Evolutionary conservation across 805 yeast genomes (phyloP).

Genomic region (Pichia eremophila): DNA sequence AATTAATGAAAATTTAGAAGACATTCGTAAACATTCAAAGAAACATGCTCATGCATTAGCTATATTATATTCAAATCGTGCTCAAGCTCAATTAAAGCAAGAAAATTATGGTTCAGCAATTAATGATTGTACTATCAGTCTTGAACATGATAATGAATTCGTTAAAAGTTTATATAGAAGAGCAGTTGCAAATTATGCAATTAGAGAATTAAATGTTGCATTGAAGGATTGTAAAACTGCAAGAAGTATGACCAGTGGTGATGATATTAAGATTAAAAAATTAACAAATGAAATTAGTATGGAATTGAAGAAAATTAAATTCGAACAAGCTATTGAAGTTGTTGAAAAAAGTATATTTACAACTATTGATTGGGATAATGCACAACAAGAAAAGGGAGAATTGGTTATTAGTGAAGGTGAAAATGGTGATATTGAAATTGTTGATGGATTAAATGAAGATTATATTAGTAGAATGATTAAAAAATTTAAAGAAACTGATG

Average conservation of each 20-base stretch:
- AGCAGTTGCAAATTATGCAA: conserved; percentile 72
- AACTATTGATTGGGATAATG: conserved; percentile 40
- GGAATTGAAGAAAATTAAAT: conserved; percentile 63
- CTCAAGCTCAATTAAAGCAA: conserved; percentile 77
- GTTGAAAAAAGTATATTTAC: conserved; percentile 47
- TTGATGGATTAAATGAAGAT: conserved; percentile 32
- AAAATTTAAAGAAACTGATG: conserved; percentile 62
- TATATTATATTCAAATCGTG: conserved; percentile 73
- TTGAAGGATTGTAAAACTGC: conserved; percentile 58
- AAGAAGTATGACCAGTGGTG: conserved; percentile 45
- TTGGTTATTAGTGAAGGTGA: conserved; percentile 28
- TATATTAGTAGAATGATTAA: conserved; percentile 60
- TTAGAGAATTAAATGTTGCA: conserved; percentile 68
- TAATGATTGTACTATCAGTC: conserved; percentile 64
- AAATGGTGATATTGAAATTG: conserved; percentile 21
- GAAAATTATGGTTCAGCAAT: conserved; percentile 85
- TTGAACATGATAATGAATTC: conserved; percentile 56
- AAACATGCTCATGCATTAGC: conserved; percentile 31
- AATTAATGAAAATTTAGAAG: conserved; percentile 3
- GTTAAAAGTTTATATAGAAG: conserved; percentile 80
- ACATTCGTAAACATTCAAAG: conserved; percentile 14
- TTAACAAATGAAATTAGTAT: conserved; percentile 55
- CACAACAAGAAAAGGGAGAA: conserved; percentile 38
- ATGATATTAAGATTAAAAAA: conserved; percentile 56
- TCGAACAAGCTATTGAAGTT: conserved; percentile 77